Evolutionary conservation across 345 rosid species (phyloP).

Genomic region (Euphorbia pulcherrima): DNA sequence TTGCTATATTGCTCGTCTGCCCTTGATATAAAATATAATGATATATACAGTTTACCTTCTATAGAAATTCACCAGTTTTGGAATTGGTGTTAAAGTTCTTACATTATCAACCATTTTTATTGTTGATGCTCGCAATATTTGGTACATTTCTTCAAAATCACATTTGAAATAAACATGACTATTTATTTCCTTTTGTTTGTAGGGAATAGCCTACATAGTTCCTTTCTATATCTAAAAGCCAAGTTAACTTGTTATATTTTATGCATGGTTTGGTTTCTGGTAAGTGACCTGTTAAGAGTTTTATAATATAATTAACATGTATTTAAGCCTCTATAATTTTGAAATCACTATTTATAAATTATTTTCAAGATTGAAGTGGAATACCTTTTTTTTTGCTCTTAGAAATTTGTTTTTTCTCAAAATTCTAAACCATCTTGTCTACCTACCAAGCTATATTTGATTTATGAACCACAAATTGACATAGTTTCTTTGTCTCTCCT

Average conservation of each 20-base stretch:
- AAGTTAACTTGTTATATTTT: too few species aligned
- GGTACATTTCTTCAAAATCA: not conserved
- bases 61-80: not conserved
- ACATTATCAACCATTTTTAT: not conserved
- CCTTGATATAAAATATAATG: too few species aligned
- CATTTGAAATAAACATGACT: not conserved
- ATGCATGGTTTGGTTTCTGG: not conserved
- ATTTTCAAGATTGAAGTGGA: not conserved
- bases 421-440: not conserved
- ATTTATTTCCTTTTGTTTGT: not conserved
- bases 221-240: not conserved
- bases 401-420: not conserved
- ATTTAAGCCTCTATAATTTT: not conserved
- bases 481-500: not conserved
- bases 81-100: not conserved
- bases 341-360: too few species aligned
- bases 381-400: not conserved
- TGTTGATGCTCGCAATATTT: not conserved
- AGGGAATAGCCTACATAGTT: not conserved
- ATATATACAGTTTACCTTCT: not conserved
- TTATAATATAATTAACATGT: not conserved
- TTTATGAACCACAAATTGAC: not conserved
- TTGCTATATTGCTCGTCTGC: not conserved
- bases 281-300: not conserved
- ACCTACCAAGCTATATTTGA: not conserved